Percentiles rank a stretch among this genome's conserved stretches.
These are phyloP conservation scores for Boletus sp. DNA, from an alignment of 768 basidiomycete genomes.

Conservation along the genomic window DNA sequence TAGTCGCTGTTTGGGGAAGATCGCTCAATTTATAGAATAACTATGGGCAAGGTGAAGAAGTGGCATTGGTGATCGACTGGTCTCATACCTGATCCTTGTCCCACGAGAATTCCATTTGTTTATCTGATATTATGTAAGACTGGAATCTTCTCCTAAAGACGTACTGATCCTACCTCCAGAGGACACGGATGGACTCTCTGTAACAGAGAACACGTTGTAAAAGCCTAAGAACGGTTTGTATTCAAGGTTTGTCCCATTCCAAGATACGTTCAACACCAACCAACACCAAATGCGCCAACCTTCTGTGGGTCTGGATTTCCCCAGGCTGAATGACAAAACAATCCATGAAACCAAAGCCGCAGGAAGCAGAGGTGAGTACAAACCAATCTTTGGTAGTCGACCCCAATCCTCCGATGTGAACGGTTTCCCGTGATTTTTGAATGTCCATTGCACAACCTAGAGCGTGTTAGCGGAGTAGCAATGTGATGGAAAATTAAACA, in stretches of 20 bases:
- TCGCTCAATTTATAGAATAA: neutral
- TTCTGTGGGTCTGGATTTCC: neutral
- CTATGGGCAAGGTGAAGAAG: neutral
- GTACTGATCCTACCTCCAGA: slow-evolving; percentile 54
- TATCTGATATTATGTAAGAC: neutral
- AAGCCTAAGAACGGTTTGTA: slow-evolving; percentile 44
- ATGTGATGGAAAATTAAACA: neutral
- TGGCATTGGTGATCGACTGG: too few relatives aligned
- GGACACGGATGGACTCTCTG: slow-evolving; percentile 74
- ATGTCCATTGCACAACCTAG: too few relatives aligned
- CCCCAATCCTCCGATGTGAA: neutral
- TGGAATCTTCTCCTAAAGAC: neutral
- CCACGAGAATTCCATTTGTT: neutral
- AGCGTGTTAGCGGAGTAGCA: neutral
- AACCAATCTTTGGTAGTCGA: slow-evolving; percentile 1
- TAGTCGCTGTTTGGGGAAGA: neutral
- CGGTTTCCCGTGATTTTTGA: slow-evolving; percentile 1
- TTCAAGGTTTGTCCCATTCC: neutral
- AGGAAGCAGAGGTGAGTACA: neutral
- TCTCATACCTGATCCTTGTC: neutral
- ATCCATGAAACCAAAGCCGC: neutral
- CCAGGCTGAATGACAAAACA: neutral
- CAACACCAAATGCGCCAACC: slow-evolving; percentile 2
- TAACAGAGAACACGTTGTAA: slow-evolving; percentile 76
- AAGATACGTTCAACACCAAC: neutral